Base-by-base conservation (phyloP, 2,329 filamentous ascomycete genomes). In the Aspergillus pseudonomiae region DNA sequence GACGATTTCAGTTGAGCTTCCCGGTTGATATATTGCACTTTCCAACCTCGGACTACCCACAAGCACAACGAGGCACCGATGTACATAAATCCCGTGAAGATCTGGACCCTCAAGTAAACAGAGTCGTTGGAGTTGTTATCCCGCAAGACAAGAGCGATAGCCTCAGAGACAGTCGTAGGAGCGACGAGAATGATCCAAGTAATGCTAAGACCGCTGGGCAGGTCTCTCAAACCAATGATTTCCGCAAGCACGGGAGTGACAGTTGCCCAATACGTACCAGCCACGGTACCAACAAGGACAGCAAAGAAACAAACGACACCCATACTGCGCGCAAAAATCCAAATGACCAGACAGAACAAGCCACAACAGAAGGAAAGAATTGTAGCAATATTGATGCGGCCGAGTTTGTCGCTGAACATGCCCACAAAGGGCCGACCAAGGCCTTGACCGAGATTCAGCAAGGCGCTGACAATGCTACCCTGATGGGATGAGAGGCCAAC, bases 61-160 rank as follows among this genome's bases (percentile, higher is more conserved):
- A 80, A 59, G 66, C 81, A 86, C 10, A 82, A 21, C 19, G 84
- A 84, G 16, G 84, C 85, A 2, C 78, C 82, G 26, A 90, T 73
- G 67, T 86, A 91, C 80, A 89, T 85, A 63, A 86, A 78, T 1
- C 86, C 88, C 0, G 84, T 83, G 66, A 90, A 90, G 1, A 90
- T 69, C 67, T 82, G 80, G 5, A 79, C 76, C 34, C 73, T 72
- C 21, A 81, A 67, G 63, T 81, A 82, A 2, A 74, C 71, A 34
- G 70, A 71, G 1, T 70, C 68, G 6, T 65, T 54, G 6, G 70
- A 63, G 11, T 69, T 62, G 57, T 70, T 67, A 21, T 83, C 82
- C 62, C 82, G 80, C 34, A 91, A 83, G 59, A 85, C 79, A 46
- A 91, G 75, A 3, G 84, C 89, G 67, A 91, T 90, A 2, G 86